Conservation (phyloP, 129 eudicot genomes). For the Lonicera japonica region DNA sequence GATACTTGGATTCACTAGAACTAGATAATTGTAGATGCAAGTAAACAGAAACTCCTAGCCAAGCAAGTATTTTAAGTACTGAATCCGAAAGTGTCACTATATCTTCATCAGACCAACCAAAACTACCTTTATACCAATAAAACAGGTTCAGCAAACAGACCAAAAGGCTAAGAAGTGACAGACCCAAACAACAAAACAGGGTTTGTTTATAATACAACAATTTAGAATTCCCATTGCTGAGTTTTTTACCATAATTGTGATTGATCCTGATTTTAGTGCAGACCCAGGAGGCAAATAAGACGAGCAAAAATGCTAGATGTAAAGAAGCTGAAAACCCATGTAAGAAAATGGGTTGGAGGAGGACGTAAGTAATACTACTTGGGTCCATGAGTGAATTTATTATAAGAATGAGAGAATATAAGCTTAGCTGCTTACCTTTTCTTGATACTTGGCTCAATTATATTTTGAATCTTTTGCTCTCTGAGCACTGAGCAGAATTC, state of each 20-base stretch:
- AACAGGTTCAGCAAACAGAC: conserved; percentile 25
- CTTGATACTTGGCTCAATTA: too few relatives aligned
- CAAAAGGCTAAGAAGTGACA: conserved; percentile 21
- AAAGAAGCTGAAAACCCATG: conserved; percentile 17
- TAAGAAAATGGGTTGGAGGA: conserved; percentile 23
- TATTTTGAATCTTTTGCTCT: too few relatives aligned
- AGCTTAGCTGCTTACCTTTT: too few relatives aligned
- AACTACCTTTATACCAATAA: conserved; percentile 33
- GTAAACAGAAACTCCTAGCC: conserved; percentile 27
- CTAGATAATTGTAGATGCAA: conserved; percentile 20
- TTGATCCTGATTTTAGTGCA: not conserved
- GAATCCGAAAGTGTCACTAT: conserved; percentile 28
- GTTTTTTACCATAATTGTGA: not conserved
- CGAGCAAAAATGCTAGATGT: too few relatives aligned
- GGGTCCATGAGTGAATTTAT: too few relatives aligned
- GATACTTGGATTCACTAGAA: conserved; percentile 20
- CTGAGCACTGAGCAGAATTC: too few relatives aligned
- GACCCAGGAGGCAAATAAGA: too few relatives aligned
- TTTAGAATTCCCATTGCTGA: not conserved
- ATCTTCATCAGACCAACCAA: conserved; percentile 46
- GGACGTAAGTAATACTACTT: too few relatives aligned
- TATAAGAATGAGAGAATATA: too few relatives aligned
- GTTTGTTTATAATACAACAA: conserved; percentile 16
- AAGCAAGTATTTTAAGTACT: conserved; percentile 19
- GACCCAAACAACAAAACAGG: conserved; percentile 19